Base-by-base conservation (phyloP, 176 grass and related monocot genomes). In the Aegilops speltoides region DNA sequence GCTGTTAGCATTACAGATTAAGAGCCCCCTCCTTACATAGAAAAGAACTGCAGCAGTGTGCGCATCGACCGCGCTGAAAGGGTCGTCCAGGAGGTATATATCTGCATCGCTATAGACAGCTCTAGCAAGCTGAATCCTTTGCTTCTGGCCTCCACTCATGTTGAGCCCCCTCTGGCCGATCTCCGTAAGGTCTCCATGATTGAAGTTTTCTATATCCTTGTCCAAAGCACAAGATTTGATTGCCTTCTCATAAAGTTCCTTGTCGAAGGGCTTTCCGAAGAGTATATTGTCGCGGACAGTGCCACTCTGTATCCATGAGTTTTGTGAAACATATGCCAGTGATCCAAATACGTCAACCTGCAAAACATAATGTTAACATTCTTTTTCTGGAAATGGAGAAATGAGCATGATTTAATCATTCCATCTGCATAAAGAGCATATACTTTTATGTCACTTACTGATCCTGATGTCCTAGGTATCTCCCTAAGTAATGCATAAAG, bases 131-230 rank as follows among this genome's bases (percentile, higher is more conserved):
- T 98, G 96, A 82, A 98, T 98, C 77, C 96, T 94, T 85, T 98
- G 96, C 86, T 96, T 98, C 86, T 96, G 96, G 17, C 96, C 96
- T 45, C 96, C 93, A 45, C 96, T 98, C 96, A 98, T 98, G 79
- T 96, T 98, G n/a, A 98, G 77, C 20, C 96, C 96, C 85, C 93
- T 91, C 86, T 98, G 96, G 6, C 96, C 93, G 11, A 98, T 98
- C 86, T 98, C 96, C 8, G 96, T 98, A 7, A 89, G 71, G 83
- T 98, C 96, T 22, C 96, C 91, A 65, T 94, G 92, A 32, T 92
- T 85, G 43, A 98, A 98, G 17, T 89, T 94, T 60, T 92, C 87
- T 0, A 95, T 89, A 65, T 98, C 96, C 86, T 95, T 94, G 60
- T 98, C 93, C 89, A 98, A 78, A 37, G 96, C 96, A 84, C 90